Conservation (phyloP, 139 green algal genomes). For the Ulvella scutata region DNA sequence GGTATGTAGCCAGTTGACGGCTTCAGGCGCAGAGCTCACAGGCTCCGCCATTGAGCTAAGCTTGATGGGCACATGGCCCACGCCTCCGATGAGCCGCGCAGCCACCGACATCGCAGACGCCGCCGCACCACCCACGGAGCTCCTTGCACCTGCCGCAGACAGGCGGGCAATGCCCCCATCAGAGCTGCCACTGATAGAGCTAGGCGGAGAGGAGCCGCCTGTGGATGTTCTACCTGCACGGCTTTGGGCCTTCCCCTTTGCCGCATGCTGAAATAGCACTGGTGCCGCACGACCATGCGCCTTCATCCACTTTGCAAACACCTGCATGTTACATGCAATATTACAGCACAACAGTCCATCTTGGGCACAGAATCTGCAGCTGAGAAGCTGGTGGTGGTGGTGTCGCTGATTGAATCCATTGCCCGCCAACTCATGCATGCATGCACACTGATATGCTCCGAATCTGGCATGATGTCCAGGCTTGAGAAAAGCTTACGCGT, state of each 20-base stretch:
- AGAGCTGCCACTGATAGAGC: not conserved
- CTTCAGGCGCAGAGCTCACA: not conserved
- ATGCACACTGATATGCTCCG: no score
- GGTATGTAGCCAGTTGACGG: not conserved
- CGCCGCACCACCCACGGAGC: not conserved
- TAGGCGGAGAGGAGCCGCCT: not conserved
- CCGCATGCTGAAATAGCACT: not conserved
- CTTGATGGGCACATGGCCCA: not conserved
- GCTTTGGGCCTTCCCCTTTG: not conserved
- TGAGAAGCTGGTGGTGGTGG: no score
- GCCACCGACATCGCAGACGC: not conserved
- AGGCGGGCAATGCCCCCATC: not conserved
- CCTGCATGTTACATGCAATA: no score
- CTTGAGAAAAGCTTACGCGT: no score
- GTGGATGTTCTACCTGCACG: no score
- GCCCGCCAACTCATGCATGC: no score
- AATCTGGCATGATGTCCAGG: no score
- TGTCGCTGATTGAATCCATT: no score
- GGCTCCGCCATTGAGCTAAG: not conserved
- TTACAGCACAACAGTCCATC: no score
- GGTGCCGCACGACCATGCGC: not conserved
- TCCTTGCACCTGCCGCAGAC: not conserved
- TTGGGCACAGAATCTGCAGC: no score
- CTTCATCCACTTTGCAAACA: not conserved
- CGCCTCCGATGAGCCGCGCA: not conserved